Conservation (phyloP, 192 early-diverging fungal species). For the Gigaspora rosea region DNA sequence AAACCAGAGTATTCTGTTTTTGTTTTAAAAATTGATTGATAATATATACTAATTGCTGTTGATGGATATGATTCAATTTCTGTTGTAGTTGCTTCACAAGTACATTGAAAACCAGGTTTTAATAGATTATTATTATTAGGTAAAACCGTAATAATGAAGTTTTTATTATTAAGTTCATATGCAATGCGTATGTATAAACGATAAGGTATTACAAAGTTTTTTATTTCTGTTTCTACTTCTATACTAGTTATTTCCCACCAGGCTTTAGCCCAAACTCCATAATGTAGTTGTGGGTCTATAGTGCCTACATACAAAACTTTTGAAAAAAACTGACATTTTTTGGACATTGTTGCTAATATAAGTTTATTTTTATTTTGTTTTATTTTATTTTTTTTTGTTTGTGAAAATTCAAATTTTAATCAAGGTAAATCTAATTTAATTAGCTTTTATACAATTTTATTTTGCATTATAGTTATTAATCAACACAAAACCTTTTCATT, state of each 20-base stretch:
- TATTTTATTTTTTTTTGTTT: no score
- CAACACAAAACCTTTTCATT: no score
- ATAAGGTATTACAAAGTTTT: background rate
- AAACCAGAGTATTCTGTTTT: conserved; percentile 4
- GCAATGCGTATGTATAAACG: background rate
- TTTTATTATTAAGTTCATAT: background rate
- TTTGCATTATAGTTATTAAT: no score
- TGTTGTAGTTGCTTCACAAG: background rate
- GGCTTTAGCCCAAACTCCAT: background rate
- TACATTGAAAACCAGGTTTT: background rate
- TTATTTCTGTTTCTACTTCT: background rate
- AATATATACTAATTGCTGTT: background rate
- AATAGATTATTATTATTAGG: background rate
- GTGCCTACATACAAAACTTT: background rate
- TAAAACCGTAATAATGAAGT: background rate
- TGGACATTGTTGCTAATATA: background rate
- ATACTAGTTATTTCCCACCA: background rate
- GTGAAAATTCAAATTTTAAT: no score
- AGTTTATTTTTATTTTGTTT: no score
- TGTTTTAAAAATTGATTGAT: background rate
- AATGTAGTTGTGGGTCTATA: background rate
- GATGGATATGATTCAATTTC: background rate
- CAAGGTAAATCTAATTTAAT: no score
- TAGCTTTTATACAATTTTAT: no score
- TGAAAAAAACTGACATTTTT: background rate